Evolutionary conservation across 225 moss, liverwort and hornwort species (phyloP).

Genomic region (Polytrichum formosum): DNA sequence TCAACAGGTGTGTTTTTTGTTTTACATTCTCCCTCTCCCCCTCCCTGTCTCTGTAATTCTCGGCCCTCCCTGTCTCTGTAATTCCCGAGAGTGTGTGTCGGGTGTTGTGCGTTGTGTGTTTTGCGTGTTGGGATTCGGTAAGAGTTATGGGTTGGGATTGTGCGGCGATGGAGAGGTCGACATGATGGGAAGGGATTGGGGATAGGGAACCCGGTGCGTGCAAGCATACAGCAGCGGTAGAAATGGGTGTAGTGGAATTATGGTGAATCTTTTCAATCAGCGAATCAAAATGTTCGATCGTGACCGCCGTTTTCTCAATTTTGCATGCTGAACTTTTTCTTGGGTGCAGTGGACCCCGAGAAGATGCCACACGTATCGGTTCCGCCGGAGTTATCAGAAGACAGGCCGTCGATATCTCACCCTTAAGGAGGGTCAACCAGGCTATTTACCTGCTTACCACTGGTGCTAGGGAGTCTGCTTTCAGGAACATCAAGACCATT

Average conservation of each 20-base stretch:
- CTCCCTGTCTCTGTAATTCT: too few relatives aligned
- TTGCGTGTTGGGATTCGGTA: too few relatives aligned
- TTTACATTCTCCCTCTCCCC: too few relatives aligned
- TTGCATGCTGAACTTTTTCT: background rate
- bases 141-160: too few relatives aligned
- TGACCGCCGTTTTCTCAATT: background rate
- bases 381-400: constrained; percentile 84
- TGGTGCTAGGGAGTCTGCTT: constrained; percentile 79
- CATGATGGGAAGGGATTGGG: too few relatives aligned
- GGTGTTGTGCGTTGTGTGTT: too few relatives aligned
- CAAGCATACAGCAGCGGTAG: too few relatives aligned
- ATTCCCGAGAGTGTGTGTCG: too few relatives aligned
- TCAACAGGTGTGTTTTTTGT: constrained; percentile 79
- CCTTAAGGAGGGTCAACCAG: constrained; percentile 79
- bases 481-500: constrained; percentile 86
- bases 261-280: background rate
- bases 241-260: too few relatives aligned
- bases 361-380: constrained; percentile 87
- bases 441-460: constrained; percentile 88
- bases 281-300: background rate
- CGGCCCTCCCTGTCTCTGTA: too few relatives aligned
- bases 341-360: constrained; percentile 63
- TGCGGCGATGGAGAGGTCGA: too few relatives aligned
- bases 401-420: constrained; percentile 90
- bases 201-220: too few relatives aligned